These are phyloP conservation scores for Phyllosticta capitalensis DNA, from an alignment of 2,329 filamentous ascomycete genomes.

Conservation along the genomic window DNA sequence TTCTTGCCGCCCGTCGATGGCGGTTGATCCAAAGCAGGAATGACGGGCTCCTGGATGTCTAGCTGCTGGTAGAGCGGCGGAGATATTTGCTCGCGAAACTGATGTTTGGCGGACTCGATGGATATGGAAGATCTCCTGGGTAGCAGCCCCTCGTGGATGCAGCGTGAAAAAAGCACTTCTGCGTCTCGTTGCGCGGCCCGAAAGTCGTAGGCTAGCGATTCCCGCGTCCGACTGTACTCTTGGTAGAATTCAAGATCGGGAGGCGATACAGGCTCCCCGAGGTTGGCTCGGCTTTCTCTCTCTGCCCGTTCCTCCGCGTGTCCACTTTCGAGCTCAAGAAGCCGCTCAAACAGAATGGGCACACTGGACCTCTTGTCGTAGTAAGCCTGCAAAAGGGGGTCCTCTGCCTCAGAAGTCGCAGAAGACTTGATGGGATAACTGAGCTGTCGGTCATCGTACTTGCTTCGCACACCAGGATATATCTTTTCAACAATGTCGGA, in stretches of 20 bases:
- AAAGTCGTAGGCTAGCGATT: not conserved
- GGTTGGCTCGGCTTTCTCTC: slow-evolving; percentile 2
- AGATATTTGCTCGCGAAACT: not conserved
- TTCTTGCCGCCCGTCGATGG: not conserved
- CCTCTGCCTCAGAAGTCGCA: not conserved
- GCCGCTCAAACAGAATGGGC: slow-evolving; percentile 1
- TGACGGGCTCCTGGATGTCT: not conserved
- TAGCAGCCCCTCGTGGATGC: not conserved
- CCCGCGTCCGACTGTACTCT: not conserved
- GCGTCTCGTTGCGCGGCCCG: not conserved
- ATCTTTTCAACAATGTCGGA: not conserved
- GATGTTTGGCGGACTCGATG: not conserved
- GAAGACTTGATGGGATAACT: not conserved
- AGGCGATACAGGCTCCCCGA: slow-evolving; percentile 2
- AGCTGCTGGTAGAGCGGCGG: not conserved
- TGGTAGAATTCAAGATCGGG: slow-evolving; percentile 8
- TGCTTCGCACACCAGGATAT: not conserved
- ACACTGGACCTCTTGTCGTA: slow-evolving; percentile 4
- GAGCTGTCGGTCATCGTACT: not conserved
- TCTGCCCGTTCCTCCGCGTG: not conserved
- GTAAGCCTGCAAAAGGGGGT: not conserved
- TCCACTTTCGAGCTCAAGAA: slow-evolving; percentile 1
- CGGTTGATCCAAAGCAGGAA: not conserved
- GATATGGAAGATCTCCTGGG: not conserved
- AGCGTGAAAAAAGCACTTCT: not conserved